Evolutionary conservation across 495 filamentous ascomycete species (phyloP), one percentile per base, ranked within the genome.

Genomic region (Chlorociboria aeruginascens): DNA sequence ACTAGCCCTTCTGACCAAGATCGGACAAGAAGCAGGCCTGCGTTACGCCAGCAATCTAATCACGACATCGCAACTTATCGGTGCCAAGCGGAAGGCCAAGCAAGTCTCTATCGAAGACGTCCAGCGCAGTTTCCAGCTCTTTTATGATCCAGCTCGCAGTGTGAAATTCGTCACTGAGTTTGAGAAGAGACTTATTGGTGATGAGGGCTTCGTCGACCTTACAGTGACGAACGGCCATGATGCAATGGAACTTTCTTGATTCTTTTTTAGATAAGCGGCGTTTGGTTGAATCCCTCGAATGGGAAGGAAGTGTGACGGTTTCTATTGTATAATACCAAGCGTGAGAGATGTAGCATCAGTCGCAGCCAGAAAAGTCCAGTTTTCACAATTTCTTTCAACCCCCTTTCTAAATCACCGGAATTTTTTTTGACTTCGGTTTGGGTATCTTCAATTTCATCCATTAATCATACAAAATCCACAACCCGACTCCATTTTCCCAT

Each of bases 41-140:
- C 73, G 92, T 44, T 98, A 98, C 61, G 89, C 86, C 3, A 89
- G 86, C 68, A 94, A 97, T 59, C 79, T 97, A 16, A 95, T 99
- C 67, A 94, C 85, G 7, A 96, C 93, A 1, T 88, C 87, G 6
- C 77, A 88, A 61, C 74, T 97, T 11, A 72, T 96, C 45, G 73
- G 55, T 64, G 66, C 71, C 37, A 97, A 97, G 75, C 73, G 89
- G 48, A 81, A 81, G 53, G 79, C 78, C 29, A 76, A 75, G 52
- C 82, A 92, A 59, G 83, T 99, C 40, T 77, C 76, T 53, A 72
- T 92, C 43, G 76, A 85, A 36, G 93, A 99, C 61, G 89, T 99
- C 28, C 83, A 94, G 69, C 76, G 89, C 45, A 90, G 86, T 67
- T 99, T 88, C 71, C 74, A 77, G 55, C 74, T 99, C 38, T 99